Evolutionary conservation across 345 rosid genomes (phyloP).

Genomic region (Limnanthes douglasii): DNA sequence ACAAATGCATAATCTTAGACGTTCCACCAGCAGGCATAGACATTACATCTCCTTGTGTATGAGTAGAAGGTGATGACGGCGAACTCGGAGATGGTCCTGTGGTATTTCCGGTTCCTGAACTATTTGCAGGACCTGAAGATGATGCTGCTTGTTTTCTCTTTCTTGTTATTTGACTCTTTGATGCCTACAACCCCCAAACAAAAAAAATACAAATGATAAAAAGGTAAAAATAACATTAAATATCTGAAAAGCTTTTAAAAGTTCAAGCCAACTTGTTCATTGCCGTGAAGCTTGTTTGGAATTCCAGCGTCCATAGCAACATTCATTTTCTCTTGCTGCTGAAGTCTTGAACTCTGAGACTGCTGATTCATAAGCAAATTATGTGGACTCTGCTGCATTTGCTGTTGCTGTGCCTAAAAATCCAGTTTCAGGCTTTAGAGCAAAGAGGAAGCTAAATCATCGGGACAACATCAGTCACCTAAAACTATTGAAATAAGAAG

Average conservation of each 20-base stretch:
- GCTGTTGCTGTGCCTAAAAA: slow-evolving; percentile 30
- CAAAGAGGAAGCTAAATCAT: slow-evolving; percentile 2
- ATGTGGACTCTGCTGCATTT: slow-evolving; percentile 18
- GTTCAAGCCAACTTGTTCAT: slow-evolving; percentile 22
- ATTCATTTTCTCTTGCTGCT: slow-evolving; percentile 29
- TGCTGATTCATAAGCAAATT: slow-evolving; percentile 29
- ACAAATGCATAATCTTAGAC: slow-evolving; percentile 34
- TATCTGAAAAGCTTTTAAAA: neutral
- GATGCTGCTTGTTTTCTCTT: slow-evolving; percentile 38
- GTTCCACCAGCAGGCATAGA: slow-evolving; percentile 32
- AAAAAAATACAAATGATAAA: no score
- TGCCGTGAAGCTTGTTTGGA: slow-evolving; percentile 28
- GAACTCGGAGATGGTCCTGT: slow-evolving; percentile 41
- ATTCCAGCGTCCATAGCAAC: slow-evolving; percentile 25
- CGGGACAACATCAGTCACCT: neutral
- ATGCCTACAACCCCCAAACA: slow-evolving; percentile 11
- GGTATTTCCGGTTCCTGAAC: slow-evolving; percentile 38
- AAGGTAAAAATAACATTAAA: no score
- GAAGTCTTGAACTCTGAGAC: slow-evolving; percentile 26
- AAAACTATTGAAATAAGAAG: neutral
- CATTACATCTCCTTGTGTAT: slow-evolving; percentile 35
- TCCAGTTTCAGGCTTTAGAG: slow-evolving; percentile 1
- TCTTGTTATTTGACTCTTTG: slow-evolving; percentile 30
- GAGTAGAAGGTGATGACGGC: slow-evolving; percentile 41
- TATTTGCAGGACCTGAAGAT: slow-evolving; percentile 40